Evolutionary conservation across 257 asterid genomes (phyloP), one percentile per base, ranked within the genome.

Genomic region (Lithospermum erythrorhizon): DNA sequence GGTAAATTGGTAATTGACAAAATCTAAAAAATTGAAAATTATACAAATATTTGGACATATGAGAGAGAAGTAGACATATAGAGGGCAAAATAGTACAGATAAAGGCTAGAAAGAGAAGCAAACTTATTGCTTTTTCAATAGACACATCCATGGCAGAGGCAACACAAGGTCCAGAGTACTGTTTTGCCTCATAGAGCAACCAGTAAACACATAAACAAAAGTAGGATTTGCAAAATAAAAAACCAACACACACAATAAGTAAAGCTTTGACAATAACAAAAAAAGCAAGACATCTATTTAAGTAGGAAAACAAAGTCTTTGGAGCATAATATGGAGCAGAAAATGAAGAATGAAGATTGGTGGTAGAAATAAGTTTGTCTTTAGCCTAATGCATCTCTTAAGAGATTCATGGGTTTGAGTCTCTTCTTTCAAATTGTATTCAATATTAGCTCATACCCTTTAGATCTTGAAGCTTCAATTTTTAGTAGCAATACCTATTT

Each of bases 81-180:
- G 57, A 56, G 60, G 10, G 18, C 21, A 10, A 21, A 49, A 59
- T 8, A 56, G 60, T 56, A 56, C 60, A 56, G 60, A 56, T 56
- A 56, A 41, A 21, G 53, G 20, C 37, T 56, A 52, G 57, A 55
- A 41, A 41, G 57, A 30, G 58, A 73, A 68, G 84, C 75, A 70
- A 73, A 76, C 55, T 70, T 61, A 71, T 67, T 2, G 80, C 70
- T 76, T 78, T 76, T 76, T 69, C 59, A 77, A 64, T 73, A 63
- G 79, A 75, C 75, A 72, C 79, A 73, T 78, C 83, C 79, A 69
- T 75, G 70, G 81, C 80, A 70, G 77, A 75, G 62, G 72, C 57
- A 67, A 56, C 57, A 68, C 70, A 60, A 62, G 69, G 77, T 69
- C 67, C 78, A 58, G 61, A 51, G 69, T 61, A 62, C 68, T 65